phyloP scores from a whole-genome alignment of 2,329 filamentous ascomycete genomes.

The Alternaria sp. region DNA sequence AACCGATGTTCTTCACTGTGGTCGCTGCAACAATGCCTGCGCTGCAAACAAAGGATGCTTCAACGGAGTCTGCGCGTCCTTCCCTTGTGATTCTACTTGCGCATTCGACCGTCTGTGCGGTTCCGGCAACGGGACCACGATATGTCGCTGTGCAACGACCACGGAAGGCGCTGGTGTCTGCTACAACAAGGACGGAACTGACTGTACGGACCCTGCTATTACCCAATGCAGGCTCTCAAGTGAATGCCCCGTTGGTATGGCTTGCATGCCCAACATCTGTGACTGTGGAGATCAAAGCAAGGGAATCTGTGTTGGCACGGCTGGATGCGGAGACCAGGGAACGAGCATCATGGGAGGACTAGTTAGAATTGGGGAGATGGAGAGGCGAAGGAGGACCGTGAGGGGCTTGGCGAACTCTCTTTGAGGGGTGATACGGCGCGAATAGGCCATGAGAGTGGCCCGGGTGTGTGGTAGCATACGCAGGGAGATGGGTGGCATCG shows the following conservation, averaged over 20 bases:
- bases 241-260: conserved; percentile 26
- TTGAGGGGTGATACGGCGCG: neutral
- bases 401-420: conserved; percentile 3
- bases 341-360: conserved; percentile 23
- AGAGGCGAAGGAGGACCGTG: conserved; percentile 20
- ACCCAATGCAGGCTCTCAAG: neutral
- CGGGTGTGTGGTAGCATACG: neutral
- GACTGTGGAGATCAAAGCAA: conserved; percentile 18
- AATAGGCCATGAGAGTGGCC: neutral
- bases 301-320: conserved; percentile 33
- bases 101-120: conserved; percentile 37
- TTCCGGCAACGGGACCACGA: conserved; percentile 19
- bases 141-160: conserved; percentile 42
- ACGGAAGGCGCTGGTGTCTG: conserved; percentile 38
- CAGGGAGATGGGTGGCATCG: neutral
- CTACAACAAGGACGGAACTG: conserved; percentile 34
- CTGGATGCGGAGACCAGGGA: conserved; percentile 29
- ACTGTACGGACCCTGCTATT: conserved; percentile 19
- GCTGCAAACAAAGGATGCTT: conserved; percentile 31
- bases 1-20: conserved; percentile 37
- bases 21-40: conserved; percentile 39
- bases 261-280: conserved; percentile 31
- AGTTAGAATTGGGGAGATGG: conserved; percentile 22
- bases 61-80: conserved; percentile 47
- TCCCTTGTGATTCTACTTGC: conserved; percentile 43